Base-by-base conservation (phyloP, 306 rosid species). In the Oemleria cerasiformis region DNA sequence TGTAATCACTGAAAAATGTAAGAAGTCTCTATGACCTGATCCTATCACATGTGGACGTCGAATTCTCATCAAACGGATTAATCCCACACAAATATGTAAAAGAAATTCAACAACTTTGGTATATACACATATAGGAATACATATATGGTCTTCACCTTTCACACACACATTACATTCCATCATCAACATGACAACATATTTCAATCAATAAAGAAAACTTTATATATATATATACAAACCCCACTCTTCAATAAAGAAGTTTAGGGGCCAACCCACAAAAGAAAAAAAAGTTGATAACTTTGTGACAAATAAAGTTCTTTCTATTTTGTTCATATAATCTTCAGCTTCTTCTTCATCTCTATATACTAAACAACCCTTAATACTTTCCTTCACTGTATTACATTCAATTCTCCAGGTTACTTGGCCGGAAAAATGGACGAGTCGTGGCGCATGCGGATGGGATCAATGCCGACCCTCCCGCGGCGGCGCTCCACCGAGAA, bases 391-490 rank as follows among this genome's bases (percentile, higher is more conserved):
- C 36, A 25, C 73, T 11, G 72, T 38, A 21, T 45, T n/a, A 50
- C 3, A 19, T 30, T 30, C 36, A 14, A 63, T 63, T 42, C 15
- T 36, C 65, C 65, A 1, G 4, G 11, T n/a, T 34, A 17, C 0
- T 60, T 4, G 44, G 7, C 43, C 11, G 21, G 60, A 67, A 45
- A 73, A 47, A 89, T 90, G 98, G 88, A 90, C 13, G 89, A 88
- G 12, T 80, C 87, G 6, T 84, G 94, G 87, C 83, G 85, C 58
- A 81, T 82, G 75, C 90, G 83, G 25, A 68, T 71, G 75, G 91
- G 43, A 34, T 15, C 80, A 58, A 83, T 80, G 78, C 86, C 73
- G 2, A 71, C 81, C n/a, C 72, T 81, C 55, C 89, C 85, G 53
- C 81, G 88, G 65, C 83, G 91, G 67, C 68, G 84, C 49, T 84